Conservation (phyloP, 78 protist genomes). For the Paulinella micropora region DNA sequence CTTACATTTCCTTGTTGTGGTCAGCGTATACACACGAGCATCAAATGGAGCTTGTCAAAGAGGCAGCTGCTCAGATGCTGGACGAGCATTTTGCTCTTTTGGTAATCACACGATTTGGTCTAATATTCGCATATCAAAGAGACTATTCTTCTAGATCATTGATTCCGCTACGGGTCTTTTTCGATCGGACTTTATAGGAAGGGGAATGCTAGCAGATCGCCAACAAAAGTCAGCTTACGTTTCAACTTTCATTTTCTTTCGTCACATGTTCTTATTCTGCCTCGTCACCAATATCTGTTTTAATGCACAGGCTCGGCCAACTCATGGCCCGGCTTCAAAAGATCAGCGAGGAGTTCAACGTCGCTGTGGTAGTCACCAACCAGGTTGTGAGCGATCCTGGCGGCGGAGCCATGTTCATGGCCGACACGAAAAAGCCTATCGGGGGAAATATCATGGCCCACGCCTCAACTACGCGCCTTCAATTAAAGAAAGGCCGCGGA, state of each 20-base stretch:
- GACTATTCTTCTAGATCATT: neutral
- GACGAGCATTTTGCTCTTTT: no score
- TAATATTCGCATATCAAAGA: no score
- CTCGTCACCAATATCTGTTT: slow-evolving; percentile 13
- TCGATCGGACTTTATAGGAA: slow-evolving; percentile 8
- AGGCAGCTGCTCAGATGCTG: neutral
- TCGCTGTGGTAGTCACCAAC: slow-evolving; percentile 94
- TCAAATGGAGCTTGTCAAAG: neutral
- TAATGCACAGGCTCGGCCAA: slow-evolving; percentile 48
- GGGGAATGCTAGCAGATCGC: slow-evolving; percentile 5
- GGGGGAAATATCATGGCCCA: slow-evolving; percentile 99
- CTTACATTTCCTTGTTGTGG: neutral
- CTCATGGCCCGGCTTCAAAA: slow-evolving; percentile 75
- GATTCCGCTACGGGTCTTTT: slow-evolving; percentile 22
- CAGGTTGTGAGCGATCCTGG: slow-evolving; percentile 88
- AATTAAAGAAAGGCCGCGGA: slow-evolving; percentile 90
- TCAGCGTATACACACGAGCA: neutral
- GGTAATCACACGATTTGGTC: no score
- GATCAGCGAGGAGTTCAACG: slow-evolving; percentile 88
- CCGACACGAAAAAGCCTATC: slow-evolving; percentile 74
- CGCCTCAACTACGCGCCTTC: slow-evolving; percentile 87
- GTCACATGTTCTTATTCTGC: no score
- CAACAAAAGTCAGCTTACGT: neutral
- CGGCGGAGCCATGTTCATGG: slow-evolving; percentile 3
- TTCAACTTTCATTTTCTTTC: no score